Evolutionary conservation across 768 basidiomycete genomes (phyloP).

Genomic region (Auricularia auricula-judae): DNA sequence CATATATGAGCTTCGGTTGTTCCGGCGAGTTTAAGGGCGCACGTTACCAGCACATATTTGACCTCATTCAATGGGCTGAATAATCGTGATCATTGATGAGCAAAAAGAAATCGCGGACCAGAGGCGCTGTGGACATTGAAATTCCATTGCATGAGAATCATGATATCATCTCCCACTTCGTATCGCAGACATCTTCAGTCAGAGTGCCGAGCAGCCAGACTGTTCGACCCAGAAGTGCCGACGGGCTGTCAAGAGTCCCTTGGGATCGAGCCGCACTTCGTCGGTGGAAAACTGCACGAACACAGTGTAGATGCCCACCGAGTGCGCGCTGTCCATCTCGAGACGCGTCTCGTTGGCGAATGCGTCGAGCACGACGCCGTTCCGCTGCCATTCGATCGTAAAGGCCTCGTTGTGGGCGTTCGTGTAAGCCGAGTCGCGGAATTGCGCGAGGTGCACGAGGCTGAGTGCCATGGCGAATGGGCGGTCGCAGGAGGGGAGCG

Average conservation of each 20-base stretch:
- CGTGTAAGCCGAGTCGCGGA: slow-evolving; percentile 25
- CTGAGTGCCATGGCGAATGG: slow-evolving; percentile 29
- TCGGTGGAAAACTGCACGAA: slow-evolving; percentile 41
- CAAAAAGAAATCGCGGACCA: too few relatives aligned
- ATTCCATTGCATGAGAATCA: too few relatives aligned
- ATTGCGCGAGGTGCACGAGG: slow-evolving; percentile 53
- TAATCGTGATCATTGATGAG: too few relatives aligned
- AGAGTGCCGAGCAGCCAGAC: too few relatives aligned
- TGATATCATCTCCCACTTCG: too few relatives aligned
- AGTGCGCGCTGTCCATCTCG: slow-evolving; percentile 19
- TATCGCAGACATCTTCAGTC: too few relatives aligned
- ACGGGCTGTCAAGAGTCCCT: slow-evolving; percentile 16
- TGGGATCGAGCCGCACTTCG: slow-evolving; percentile 42
- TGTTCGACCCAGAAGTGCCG: too few relatives aligned
- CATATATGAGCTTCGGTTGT: too few relatives aligned
- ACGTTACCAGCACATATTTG: too few relatives aligned
- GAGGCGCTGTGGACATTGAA: too few relatives aligned
- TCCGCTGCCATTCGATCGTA: slow-evolving; percentile 43
- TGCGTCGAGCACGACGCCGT: slow-evolving; percentile 30
- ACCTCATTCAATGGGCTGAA: too few relatives aligned
- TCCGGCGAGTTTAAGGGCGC: too few relatives aligned
- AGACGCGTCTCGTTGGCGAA: slow-evolving; percentile 43
- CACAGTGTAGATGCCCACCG: slow-evolving; percentile 33
- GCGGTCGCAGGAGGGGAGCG: slow-evolving; percentile 25
- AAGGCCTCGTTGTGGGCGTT: slow-evolving; percentile 35